Evolutionary conservation across 2,329 filamentous ascomycete genomes (phyloP).

Genomic region (Cryoendolithus antarcticus): DNA sequence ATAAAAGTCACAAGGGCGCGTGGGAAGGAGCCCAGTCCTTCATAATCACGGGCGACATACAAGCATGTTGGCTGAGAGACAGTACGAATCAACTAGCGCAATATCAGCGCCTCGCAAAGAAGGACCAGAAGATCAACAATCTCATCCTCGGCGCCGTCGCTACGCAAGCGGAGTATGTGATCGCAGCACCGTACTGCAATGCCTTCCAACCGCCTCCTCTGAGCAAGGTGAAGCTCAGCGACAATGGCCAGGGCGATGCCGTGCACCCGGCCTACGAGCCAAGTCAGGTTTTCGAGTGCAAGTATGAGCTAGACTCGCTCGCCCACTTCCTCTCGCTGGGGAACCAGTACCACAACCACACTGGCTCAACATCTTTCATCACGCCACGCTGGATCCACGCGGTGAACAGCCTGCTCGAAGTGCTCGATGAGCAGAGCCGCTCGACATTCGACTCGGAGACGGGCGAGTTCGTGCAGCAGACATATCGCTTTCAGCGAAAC

Average conservation of each 20-base stretch:
- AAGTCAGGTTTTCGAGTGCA: slow-evolving; percentile 86
- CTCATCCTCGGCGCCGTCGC: slow-evolving; percentile 89
- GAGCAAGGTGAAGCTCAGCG: slow-evolving; percentile 56
- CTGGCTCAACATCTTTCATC: slow-evolving; percentile 65
- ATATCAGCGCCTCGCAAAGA: slow-evolving; percentile 74
- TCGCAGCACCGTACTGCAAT: slow-evolving; percentile 92
- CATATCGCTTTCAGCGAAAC: slow-evolving; percentile 75
- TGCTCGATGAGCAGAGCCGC: slow-evolving; percentile 66
- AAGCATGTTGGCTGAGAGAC: slow-evolving; percentile 84
- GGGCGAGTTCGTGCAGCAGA: slow-evolving; percentile 54
- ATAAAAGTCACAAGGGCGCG: slow-evolving; percentile 40
- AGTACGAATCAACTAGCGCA: slow-evolving; percentile 88
- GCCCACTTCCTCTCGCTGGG: slow-evolving; percentile 77
- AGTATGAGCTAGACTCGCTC: slow-evolving; percentile 94
- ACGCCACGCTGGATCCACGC: slow-evolving; percentile 68
- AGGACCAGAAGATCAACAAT: slow-evolving; percentile 63
- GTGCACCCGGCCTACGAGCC: slow-evolving; percentile 85
- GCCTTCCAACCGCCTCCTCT: slow-evolving; percentile 91
- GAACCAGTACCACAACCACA: slow-evolving; percentile 78
- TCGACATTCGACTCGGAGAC: slow-evolving; percentile 65
- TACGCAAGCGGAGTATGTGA: slow-evolving; percentile 89
- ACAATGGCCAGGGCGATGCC: slow-evolving; percentile 68
- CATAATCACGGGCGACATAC: slow-evolving; percentile 85
- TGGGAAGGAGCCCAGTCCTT: slow-evolving; percentile 87
- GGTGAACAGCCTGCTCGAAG: slow-evolving; percentile 57